Evolutionary conservation across 2,329 filamentous ascomycete species (phyloP).

Genomic region (Fusarium veterinarium): DNA sequence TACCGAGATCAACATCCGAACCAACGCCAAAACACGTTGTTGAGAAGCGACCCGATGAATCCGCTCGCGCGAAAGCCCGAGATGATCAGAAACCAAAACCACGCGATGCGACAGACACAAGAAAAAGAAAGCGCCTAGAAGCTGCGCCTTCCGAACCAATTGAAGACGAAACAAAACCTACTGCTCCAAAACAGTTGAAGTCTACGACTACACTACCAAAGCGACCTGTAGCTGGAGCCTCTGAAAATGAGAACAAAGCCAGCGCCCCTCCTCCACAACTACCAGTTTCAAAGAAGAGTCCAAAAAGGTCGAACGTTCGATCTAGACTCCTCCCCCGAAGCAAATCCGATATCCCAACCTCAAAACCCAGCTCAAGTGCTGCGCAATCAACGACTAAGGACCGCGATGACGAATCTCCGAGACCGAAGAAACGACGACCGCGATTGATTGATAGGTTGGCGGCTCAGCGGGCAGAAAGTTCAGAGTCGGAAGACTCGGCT

Average conservation of each 20-base stretch:
- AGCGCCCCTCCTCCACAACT: background rate
- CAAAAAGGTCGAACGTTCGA: constrained; percentile 5
- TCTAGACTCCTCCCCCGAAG: constrained; percentile 16
- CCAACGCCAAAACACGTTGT: constrained; percentile 23
- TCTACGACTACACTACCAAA: constrained; percentile 18
- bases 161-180: constrained; percentile 5
- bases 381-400: constrained; percentile 1
- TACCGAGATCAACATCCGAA: constrained; percentile 30
- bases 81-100: constrained; percentile 14
- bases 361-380: background rate
- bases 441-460: constrained; percentile 58
- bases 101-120: constrained; percentile 32
- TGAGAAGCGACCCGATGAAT: constrained; percentile 12
- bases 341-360: constrained; percentile 9
- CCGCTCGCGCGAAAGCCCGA: background rate
- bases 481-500: constrained; percentile 45
- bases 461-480: constrained; percentile 53
- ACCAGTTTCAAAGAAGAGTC: constrained; percentile 13
- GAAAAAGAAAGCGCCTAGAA: constrained; percentile 42
- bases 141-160: constrained; percentile 5
- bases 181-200: constrained; percentile 21
- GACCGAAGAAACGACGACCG: constrained; percentile 35
- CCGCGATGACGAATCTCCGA: constrained; percentile 3
- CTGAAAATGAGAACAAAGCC: constrained; percentile 9
- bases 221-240: constrained; percentile 3